Evolutionary conservation across 805 yeast genomes (phyloP), one percentile per base, ranked within the genome.

Genomic region (Candida montana): DNA sequence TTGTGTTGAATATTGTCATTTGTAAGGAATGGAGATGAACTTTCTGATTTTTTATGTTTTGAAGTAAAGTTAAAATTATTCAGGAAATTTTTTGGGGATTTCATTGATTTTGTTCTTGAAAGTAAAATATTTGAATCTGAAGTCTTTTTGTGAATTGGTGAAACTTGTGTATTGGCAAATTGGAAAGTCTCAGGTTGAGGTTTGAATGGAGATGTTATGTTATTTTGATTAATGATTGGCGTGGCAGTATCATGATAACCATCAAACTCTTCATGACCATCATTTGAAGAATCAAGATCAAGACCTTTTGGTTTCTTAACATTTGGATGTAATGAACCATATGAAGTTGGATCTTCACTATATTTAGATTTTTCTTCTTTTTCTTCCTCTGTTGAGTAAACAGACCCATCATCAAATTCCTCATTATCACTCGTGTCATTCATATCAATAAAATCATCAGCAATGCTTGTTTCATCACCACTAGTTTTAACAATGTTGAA

Each of bases 41-140:
- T 52, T 24, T 41, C 46, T 2, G 55, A 45, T 42, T 55, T 57
- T 37, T 51, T 54, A 35, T 57, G 59, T 38, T 55, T 55, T 40
- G 51, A 42, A 31, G 49, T 45, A 33, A 41, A 39, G 1, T 41
- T 40, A 19, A 47, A 41, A 29, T 34, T 40, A 20, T 42, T 52
- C 18, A 55, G 40, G 41, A 57, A 54, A 23, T 39, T 48, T 44
- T 54, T 57, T 36, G 61, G 61, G 5, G 61, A 55, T 40, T 53
- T 50, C 12, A 55, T 49, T 5, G 57, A 48, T 43, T 39, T 51
- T 2, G 52, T 36, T 29, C 50, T 50, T 29, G 46, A 37, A 3
- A 46, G 3, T 8, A 35, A 23, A 5, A 36, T 35, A 16, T 40
- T 34, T n/a, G 39, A 41, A 13, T 33, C 45, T 10, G 40, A 21